Percentiles rank a stretch among this genome's conserved stretches.
phyloP scores from a whole-genome alignment of 2,329 filamentous ascomycete species.

The Colletotrichum viniferum region DNA sequence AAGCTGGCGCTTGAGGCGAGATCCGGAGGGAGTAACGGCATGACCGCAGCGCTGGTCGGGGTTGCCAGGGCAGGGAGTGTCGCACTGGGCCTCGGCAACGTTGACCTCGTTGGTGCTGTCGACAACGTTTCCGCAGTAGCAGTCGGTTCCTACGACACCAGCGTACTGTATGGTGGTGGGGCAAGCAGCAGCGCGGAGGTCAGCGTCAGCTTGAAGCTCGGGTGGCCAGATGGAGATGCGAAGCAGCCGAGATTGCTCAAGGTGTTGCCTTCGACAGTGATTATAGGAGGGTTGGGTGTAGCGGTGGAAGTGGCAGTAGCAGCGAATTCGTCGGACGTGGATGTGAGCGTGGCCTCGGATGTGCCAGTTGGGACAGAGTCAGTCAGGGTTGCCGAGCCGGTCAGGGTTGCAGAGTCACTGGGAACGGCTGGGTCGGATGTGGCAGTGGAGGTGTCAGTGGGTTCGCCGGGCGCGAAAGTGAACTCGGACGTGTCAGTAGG shows the following conservation, averaged over 20 bases:
- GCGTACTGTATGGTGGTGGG: neutral
- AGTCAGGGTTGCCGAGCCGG: neutral
- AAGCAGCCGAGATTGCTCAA: slow-evolving; percentile 32
- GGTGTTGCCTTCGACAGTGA: neutral
- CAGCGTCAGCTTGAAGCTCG: slow-evolving; percentile 23
- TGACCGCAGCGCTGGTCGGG: slow-evolving; percentile 46
- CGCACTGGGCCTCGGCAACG: slow-evolving; percentile 30
- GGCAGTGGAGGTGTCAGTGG: neutral
- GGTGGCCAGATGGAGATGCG: slow-evolving; percentile 28
- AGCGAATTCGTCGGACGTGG: neutral
- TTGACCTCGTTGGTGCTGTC: neutral
- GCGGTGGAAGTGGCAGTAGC: neutral
- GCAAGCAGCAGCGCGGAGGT: slow-evolving; percentile 24
- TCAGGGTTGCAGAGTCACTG: neutral
- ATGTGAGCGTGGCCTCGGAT: neutral
- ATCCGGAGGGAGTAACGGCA: slow-evolving; percentile 9
- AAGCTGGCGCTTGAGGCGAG: neutral
- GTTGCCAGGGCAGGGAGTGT: slow-evolving; percentile 45
- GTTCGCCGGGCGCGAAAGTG: neutral
- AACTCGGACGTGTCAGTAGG: neutral
- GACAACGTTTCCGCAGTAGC: slow-evolving; percentile 23
- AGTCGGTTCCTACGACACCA: slow-evolving; percentile 3
- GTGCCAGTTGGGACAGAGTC: neutral
- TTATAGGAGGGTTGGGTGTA: neutral
- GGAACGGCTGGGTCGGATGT: neutral